Conservation (phyloP, 2,329 filamentous ascomycete species). For the Bisporella sp. region DNA sequence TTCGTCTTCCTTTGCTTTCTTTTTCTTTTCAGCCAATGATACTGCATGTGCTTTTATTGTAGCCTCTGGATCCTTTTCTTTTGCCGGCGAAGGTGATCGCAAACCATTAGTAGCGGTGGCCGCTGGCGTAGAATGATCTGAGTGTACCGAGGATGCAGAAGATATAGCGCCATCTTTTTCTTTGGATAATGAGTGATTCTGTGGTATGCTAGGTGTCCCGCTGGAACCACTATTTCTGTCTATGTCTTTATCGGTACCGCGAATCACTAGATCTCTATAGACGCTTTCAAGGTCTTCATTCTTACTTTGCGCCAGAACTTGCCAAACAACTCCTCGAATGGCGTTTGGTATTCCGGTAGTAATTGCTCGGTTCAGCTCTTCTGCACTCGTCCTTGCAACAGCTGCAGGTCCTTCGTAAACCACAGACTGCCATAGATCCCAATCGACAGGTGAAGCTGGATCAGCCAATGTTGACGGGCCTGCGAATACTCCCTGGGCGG, state of each 20-base stretch:
- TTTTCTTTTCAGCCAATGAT: conserved; percentile 61
- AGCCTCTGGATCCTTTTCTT: conserved; percentile 57
- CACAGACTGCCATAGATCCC: conserved; percentile 95
- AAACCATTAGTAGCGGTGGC: conserved; percentile 47
- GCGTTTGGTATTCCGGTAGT: conserved; percentile 89
- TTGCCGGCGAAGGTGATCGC: conserved; percentile 49
- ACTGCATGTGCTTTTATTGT: conserved; percentile 57
- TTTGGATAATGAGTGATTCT: conserved; percentile 44
- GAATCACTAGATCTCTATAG: conserved; percentile 74
- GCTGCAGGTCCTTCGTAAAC: conserved; percentile 91
- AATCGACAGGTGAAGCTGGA: conserved; percentile 70
- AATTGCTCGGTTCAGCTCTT: conserved; percentile 86
- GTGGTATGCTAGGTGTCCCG: conserved; percentile 34
- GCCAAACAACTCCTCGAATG: conserved; percentile 97
- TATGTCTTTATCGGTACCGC: conserved; percentile 76
- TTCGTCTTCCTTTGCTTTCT: conserved; percentile 72
- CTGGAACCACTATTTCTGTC: conserved; percentile 43
- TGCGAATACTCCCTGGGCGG: conserved; percentile 71
- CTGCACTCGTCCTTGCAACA: conserved; percentile 78
- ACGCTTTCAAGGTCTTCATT: conserved; percentile 80
- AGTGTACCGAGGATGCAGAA: conserved; percentile 79
- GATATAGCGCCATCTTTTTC: conserved; percentile 61
- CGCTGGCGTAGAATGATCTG: conserved; percentile 60
- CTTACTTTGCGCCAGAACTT: conserved; percentile 92
- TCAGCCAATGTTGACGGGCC: conserved; percentile 66